These are phyloP conservation scores for Aleurites moluccanus DNA, from an alignment of 441 rosid genomes.

Conservation along the genomic window DNA sequence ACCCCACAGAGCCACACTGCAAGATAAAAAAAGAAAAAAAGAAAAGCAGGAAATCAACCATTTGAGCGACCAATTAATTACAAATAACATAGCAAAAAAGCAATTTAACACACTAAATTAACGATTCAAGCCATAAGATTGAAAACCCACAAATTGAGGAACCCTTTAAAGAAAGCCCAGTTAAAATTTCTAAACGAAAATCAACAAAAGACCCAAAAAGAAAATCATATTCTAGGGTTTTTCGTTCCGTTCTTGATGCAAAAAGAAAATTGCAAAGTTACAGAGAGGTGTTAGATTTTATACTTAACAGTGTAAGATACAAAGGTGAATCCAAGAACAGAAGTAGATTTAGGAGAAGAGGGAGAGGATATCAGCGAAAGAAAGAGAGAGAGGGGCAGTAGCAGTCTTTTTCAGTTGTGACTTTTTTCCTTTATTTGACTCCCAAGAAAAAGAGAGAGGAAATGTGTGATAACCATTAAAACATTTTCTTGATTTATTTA, in stretches of 20 bases:
- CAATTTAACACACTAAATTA: neutral
- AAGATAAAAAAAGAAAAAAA: slow-evolving; percentile 32
- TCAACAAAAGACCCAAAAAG: neutral
- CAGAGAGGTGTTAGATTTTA: slow-evolving; percentile 30
- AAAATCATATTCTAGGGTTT: slow-evolving; percentile 19
- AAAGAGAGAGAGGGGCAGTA: slow-evolving; percentile 30
- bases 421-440: slow-evolving; percentile 21
- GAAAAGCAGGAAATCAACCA: slow-evolving; percentile 27
- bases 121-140: neutral
- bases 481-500: neutral
- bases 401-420: slow-evolving; percentile 33
- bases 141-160: neutral
- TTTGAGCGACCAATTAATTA: slow-evolving; percentile 13
- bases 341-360: slow-evolving; percentile 1
- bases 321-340: slow-evolving; percentile 25
- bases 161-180: neutral
- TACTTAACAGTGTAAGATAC: slow-evolving; percentile 40
- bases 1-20: slow-evolving; percentile 30
- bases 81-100: neutral
- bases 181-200: slow-evolving; percentile 10
- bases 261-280: neutral
- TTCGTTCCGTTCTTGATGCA: neutral
- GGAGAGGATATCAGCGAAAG: slow-evolving; percentile 9
- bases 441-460: neutral
- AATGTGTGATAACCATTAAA: neutral